These are phyloP conservation scores for Calonectria pteridis DNA, from an alignment of 2,329 filamentous ascomycete species.

Conservation along the genomic window DNA sequence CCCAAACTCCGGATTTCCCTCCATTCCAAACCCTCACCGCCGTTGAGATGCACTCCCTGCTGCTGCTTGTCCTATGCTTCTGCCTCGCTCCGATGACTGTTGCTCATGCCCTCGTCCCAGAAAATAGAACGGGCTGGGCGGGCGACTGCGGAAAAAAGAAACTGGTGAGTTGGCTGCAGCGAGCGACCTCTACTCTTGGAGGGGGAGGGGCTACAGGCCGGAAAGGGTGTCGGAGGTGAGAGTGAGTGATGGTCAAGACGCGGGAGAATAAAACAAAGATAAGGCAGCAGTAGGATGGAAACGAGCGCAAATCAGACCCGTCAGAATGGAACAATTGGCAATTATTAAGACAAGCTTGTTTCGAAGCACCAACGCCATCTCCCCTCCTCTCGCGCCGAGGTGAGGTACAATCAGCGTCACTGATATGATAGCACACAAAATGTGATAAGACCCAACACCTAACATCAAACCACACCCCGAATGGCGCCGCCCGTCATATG, in stretches of 20 bases:
- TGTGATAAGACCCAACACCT: slow-evolving; percentile 26
- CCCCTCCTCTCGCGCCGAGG: slow-evolving; percentile 21
- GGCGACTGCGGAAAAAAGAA: not conserved
- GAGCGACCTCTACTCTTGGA: not conserved
- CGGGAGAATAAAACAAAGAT: slow-evolving; percentile 2
- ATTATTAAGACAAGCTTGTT: slow-evolving; percentile 25
- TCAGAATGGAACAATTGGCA: slow-evolving; percentile 16
- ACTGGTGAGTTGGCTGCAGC: not conserved
- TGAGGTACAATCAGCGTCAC: slow-evolving; percentile 27
- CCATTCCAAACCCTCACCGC: slow-evolving; percentile 41
- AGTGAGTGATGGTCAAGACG: not conserved
- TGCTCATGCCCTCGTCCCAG: not conserved
- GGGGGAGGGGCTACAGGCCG: not conserved
- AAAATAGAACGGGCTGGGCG: not conserved
- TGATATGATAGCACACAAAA: slow-evolving; percentile 28
- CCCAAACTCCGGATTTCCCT: slow-evolving; percentile 39
- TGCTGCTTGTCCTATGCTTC: not conserved
- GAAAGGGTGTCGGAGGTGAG: not conserved
- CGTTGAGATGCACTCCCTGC: slow-evolving; percentile 24
- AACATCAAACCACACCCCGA: not conserved
- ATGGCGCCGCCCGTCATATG: slow-evolving; percentile 6
- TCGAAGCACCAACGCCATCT: slow-evolving; percentile 14
- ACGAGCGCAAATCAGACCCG: not conserved
- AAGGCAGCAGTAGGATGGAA: slow-evolving; percentile 4
- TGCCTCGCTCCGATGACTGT: not conserved